phyloP scores from a whole-genome alignment of 352 stramenopile species.

The Phytophthora pini region DNA sequence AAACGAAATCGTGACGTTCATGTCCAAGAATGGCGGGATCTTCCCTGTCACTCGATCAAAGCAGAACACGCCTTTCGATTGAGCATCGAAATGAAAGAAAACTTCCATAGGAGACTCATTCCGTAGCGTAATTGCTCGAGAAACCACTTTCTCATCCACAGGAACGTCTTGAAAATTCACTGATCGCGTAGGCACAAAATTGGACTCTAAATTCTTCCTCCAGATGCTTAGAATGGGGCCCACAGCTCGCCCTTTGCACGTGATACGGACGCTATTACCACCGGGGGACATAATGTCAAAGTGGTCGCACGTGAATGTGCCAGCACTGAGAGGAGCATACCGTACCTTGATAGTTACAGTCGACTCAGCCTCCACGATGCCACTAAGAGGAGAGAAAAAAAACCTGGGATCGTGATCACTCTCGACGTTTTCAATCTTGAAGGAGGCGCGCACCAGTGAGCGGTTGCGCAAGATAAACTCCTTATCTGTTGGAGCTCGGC shows the following conservation, averaged over 20 bases:
- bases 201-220: conserved; percentile 83
- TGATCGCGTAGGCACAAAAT: conserved; percentile 73
- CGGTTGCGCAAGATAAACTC: conserved; percentile 91
- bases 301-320: conserved; percentile 91
- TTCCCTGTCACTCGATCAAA: conserved; percentile 81
- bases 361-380: conserved; percentile 81
- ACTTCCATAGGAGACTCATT: conserved; percentile 83
- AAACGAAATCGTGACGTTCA: conserved; percentile 89
- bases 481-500: conserved; percentile 59
- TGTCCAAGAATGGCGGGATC: conserved; percentile 82
- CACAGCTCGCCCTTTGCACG: conserved; percentile 71
- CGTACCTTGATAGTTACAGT: conserved; percentile 69
- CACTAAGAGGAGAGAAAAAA: conserved; percentile 70
- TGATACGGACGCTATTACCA: conserved; percentile 83
- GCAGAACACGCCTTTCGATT: conserved; percentile 81
- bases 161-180: conserved; percentile 92
- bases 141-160: conserved; percentile 55
- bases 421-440: conserved; percentile 78
- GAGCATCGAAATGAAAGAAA: conserved; percentile 82
- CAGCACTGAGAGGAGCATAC: conserved; percentile 84
- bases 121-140: conserved; percentile 82
- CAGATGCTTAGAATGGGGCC: conserved; percentile 75
- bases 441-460: conserved; percentile 90
- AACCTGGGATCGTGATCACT: conserved; percentile 89
- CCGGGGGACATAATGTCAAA: conserved; percentile 91